Evolutionary conservation across 345 rosid genomes (phyloP), one percentile per base, ranked within the genome.

Genomic region (Raphanus raphanistrum): DNA sequence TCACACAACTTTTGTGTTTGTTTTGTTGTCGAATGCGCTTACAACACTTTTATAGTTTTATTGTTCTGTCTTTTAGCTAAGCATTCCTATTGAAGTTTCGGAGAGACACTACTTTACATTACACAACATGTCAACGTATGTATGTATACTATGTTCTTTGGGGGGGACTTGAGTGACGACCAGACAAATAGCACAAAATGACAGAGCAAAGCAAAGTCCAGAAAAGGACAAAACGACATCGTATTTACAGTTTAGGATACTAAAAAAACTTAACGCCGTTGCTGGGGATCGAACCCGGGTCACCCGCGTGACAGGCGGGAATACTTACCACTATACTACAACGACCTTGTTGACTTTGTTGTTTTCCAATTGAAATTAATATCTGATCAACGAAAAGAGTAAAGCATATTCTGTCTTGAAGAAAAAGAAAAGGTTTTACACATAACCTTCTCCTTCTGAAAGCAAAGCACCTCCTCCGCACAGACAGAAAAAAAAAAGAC

Each of bases 301-400:
- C 96, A 29, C 92, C 94, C 86, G 89, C 88, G 91, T 94, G 98
- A 92, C 93, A 90, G 96, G 86, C 93, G 87, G 90, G 85, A 83
- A 90, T 89, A 87, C 95, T 89, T 0, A 89, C 95, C 97, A 87
- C 97, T 86, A 90, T 90, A 92, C 93, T 90, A 90, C 94, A 88
- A 90, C 94, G 90, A 88, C 91, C 3, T 5, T 48, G 54, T 13
- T 48, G 90, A 88, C 91, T 1, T 5, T 48, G 54, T 13, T 48
- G 54, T 13, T 0, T 6, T 13, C 0, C 5, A 0, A 48, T 1
- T 0, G 1, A 13, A 13, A 4, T 13, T 48, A 48, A 48, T 13
- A 48, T 1, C 0, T 0, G 0, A 43, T 43, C 15, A 12, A 0
- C 48, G 0, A 3, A 41, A 43, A 12, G 5, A 43, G 1, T 3